Percentiles rank a stretch among this genome's conserved stretches.
These are phyloP conservation scores for Toxicodendron radicans DNA, from an alignment of 345 rosid species.

Conservation along the genomic window DNA sequence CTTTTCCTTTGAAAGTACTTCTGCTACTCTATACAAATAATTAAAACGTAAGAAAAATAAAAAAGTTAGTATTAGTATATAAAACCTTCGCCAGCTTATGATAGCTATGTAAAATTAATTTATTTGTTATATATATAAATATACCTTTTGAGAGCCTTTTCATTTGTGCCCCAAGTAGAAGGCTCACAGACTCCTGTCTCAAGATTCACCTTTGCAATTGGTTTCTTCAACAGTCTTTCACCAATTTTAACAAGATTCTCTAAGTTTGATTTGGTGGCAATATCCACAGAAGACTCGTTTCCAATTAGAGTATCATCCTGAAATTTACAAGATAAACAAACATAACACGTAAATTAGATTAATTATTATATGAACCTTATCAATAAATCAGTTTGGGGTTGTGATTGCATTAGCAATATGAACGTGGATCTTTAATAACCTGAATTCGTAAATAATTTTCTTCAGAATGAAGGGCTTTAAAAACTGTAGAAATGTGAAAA, in stretches of 20 bases:
- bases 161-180: conserved; percentile 29
- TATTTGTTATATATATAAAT: neutral
- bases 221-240: conserved; percentile 49
- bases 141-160: conserved; percentile 44
- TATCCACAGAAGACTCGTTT: conserved; percentile 41
- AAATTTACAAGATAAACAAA: too few relatives aligned
- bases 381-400: too few relatives aligned
- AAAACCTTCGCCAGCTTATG: too few relatives aligned
- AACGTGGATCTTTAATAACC: conserved; percentile 16
- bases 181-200: conserved; percentile 37
- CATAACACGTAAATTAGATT: too few relatives aligned
- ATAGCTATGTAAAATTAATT: too few relatives aligned
- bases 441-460: conserved; percentile 45
- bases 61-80: too few relatives aligned
- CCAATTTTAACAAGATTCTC: conserved; percentile 47
- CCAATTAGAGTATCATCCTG: conserved; percentile 52
- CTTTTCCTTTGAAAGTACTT: conserved; percentile 40
- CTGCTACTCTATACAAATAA: conserved; percentile 35
- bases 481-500: conserved; percentile 34
- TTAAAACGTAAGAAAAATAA: neutral
- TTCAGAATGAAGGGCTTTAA: conserved; percentile 34
- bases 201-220: conserved; percentile 46
- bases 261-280: conserved; percentile 50
- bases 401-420: too few relatives aligned
- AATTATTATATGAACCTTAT: too few relatives aligned